Base-by-base conservation (phyloP, 768 basidiomycete genomes). In the Lactifluus subvellereus region DNA sequence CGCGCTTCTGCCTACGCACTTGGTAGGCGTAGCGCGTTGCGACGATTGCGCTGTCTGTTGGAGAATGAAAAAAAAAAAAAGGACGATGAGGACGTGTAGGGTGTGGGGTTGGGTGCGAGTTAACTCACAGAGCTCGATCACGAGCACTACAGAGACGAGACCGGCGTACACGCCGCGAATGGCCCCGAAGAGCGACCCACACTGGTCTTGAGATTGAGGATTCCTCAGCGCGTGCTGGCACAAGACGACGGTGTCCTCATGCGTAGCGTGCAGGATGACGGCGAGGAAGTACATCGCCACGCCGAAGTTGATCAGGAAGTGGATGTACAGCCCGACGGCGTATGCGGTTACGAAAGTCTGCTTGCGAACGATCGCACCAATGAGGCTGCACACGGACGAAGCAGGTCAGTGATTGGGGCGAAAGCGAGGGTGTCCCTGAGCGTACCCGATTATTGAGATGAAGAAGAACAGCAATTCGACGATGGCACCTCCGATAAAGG, bases 351-450 rank as follows among this genome's bases (percentile, higher is more conserved):
- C 77, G 68, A 88, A 84, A 2, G 76, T 68, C 72, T 84, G 84
- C 68, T 87, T 87, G 69, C 82, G 81, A 45, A 82, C 80, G 58
- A 86, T 75, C 0, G 79, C 79, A n/a, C 87, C 87, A 37, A 85
- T 77, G 57, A 88, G 80, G 20, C 86, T 88, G 69, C 5, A 33
- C 48, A 47, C 37, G 43, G 8, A 37, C 42, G 35, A 63, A 53
- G 49, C 42, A 57, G 13, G 45, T 64, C 54, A 52, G 54, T 13
- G 37, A 4, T 10, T 11, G 2, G 49, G 40, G 42, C 42, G 53
- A 60, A 35, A 61, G 13, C 64, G 59, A 20, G 51, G 8, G 16
- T 48, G 11, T 51, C 22, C 52, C 6, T 27, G 16, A n/a, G 27
- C 76, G 61, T 66, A 87, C 86, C 86, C 87, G 8, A 86, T 66